Evolutionary conservation across 1,284 basidiomycete species (phyloP).

Genomic region (Exobasidium cylindrosporum): DNA sequence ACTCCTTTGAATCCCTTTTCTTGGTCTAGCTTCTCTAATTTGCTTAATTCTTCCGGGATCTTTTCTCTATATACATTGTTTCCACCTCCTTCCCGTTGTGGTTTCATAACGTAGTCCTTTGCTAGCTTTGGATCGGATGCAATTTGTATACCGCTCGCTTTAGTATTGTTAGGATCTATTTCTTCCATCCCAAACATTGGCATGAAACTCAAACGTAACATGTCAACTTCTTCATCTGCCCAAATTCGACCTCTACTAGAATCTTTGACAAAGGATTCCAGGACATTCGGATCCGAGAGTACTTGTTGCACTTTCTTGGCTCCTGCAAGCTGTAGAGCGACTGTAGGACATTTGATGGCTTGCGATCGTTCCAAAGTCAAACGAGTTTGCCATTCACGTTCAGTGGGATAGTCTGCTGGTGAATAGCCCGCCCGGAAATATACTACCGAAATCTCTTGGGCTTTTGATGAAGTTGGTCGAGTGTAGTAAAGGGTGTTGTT

Average conservation of each 20-base stretch:
- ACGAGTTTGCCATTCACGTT: constrained; percentile 68
- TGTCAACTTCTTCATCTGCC: constrained; percentile 9
- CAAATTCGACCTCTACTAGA: neutral
- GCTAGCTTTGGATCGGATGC: constrained; percentile 59
- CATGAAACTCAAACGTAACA: constrained; percentile 28
- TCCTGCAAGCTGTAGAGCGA: constrained; percentile 88
- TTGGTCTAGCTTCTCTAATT: constrained; percentile 60
- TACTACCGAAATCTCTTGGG: constrained; percentile 71
- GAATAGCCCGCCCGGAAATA: constrained; percentile 87
- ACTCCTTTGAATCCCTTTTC: constrained; percentile 55
- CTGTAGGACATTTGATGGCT: constrained; percentile 89
- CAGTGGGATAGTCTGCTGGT: constrained; percentile 73
- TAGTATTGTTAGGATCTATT: constrained; percentile 25
- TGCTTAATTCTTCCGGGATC: constrained; percentile 73
- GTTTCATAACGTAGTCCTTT: constrained; percentile 79
- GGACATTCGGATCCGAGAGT: constrained; percentile 69
- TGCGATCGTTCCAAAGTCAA: constrained; percentile 71
- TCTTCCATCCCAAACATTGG: constrained; percentile 55
- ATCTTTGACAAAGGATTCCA: constrained; percentile 65
- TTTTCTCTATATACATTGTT: constrained; percentile 88
- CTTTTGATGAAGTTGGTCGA: neutral
- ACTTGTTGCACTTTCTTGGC: constrained; percentile 95
- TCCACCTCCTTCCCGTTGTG: constrained; percentile 93
- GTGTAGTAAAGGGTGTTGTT: neutral
- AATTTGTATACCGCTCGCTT: constrained; percentile 55